phyloP scores from a whole-genome alignment of 139 green algal species.

The Chlorella vulgaris region DNA sequence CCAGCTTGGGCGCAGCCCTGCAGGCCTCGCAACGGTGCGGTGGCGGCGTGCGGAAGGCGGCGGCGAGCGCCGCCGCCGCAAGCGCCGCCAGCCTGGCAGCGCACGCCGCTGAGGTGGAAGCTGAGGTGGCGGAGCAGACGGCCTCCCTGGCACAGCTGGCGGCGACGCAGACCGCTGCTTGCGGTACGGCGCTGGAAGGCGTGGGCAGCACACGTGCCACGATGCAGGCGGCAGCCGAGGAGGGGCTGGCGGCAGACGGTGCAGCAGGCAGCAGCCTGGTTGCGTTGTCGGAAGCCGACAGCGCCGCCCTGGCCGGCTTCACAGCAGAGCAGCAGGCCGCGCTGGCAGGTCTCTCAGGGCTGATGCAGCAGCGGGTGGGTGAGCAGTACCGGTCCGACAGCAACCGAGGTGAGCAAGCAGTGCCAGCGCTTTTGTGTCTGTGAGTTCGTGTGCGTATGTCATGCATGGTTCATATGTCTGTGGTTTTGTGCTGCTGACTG shows the following conservation, averaged over 20 bases:
- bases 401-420: constrained; percentile 17
- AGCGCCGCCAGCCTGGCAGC: constrained; percentile 7
- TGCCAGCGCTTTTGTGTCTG: neutral
- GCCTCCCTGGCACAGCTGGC: neutral
- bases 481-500: too few relatives aligned
- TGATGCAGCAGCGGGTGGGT: constrained; percentile 9
- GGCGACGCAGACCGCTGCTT: neutral
- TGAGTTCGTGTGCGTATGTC: too few relatives aligned
- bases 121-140: neutral
- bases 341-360: neutral
- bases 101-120: constrained; percentile 16
- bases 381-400: constrained; percentile 31
- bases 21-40: neutral
- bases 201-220: neutral
- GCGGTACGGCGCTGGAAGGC: neutral
- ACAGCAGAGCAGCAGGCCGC: constrained; percentile 7
- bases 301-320: constrained; percentile 10
- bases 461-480: too few relatives aligned
- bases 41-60: neutral
- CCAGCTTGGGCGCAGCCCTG: constrained; percentile 4
- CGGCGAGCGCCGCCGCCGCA: neutral
- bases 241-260: neutral
- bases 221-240: neutral
- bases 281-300: constrained; percentile 1
- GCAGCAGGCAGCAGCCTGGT: neutral